Base-by-base conservation (phyloP, 371 early-diverging fungal species). In the Capniomyces stellatus region DNA sequence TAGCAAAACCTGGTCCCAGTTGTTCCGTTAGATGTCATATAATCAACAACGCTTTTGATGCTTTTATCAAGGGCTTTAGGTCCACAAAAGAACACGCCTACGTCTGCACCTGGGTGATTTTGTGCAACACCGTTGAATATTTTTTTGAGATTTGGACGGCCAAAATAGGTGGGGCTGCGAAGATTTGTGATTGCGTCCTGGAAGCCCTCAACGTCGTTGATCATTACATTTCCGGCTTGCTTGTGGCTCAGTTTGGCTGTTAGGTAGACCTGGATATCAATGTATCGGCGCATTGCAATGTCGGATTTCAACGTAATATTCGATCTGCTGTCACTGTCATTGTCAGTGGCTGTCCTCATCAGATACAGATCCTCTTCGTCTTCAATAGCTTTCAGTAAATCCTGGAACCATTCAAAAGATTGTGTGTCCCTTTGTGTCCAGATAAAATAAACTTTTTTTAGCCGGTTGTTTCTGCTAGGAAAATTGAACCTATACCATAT, bases 391-490 rank as follows among this genome's bases (percentile, higher is more conserved):
- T 68, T 60, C 42, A 85, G 63, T 47, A 83, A 58, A 41, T 76
- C 76, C 69, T 81, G 79, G 72, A 85, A 85, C 86, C 85, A 85
- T 60, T 78, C 75, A 53, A 85, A 83, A 46, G 79, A 74, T 64
- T 77, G 64, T 8, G 71, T 79, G 68, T 88, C 89, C 46, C 88
- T 73, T 62, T 83, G 84, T 43, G 81, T 72, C 89, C 89, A 89
- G 70, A 87, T 72, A 58, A 89, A 87, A 66, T 89, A 86, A 21
- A 84, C 85, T 63, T 89, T 88, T 58, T 73, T 72, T 56, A 88
- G 66, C 24, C 71, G 72, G 52, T 62, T 58, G 35, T 66, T 46
- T 1, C 58, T 55, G 19, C 65, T 63, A 18, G 67, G 63, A 39
- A 66, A 68, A 51, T 64, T 68, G 57, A 60, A 61, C 49, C 66